phyloP scores from a whole-genome alignment of 176 grass and related monocot species.

The Carex parvula region DNA sequence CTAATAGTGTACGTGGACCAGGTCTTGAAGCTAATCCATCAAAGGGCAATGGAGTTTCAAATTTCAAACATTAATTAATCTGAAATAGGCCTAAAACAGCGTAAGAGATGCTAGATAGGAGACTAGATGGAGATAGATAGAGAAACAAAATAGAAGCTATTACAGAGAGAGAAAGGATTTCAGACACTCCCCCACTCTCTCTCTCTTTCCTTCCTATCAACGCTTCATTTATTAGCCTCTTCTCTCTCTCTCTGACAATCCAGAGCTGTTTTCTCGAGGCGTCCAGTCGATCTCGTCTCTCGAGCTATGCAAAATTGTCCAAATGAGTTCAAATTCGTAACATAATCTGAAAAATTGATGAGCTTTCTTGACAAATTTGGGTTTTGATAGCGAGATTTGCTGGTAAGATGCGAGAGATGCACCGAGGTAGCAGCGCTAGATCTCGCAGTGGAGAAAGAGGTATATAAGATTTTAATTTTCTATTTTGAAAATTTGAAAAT shows the following conservation, averaged over 20 bases:
- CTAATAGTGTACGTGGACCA: background rate
- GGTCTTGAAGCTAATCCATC: background rate
- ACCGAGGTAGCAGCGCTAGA: constrained; percentile 23
- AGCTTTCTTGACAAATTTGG: constrained; percentile 3
- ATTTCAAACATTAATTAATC: constrained; percentile 30
- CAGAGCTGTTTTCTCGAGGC: background rate
- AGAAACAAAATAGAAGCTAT: constrained; percentile 12
- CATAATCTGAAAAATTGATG: background rate
- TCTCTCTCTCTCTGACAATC: background rate
- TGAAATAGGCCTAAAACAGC: constrained; percentile 14
- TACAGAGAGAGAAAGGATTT: constrained; percentile 18
- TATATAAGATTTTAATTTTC: constrained; percentile 12
- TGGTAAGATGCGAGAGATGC: constrained; percentile 21
- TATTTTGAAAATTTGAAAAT: background rate
- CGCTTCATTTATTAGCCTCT: constrained; percentile 30
- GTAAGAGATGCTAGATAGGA: background rate
- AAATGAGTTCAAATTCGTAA: background rate
- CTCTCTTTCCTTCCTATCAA: constrained; percentile 1
- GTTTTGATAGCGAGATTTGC: constrained; percentile 8
- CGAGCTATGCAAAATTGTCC: background rate
- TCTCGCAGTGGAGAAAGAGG: constrained; percentile 31
- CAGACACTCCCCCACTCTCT: constrained; percentile 15
- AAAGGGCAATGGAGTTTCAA: constrained; percentile 15
- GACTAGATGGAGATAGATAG: constrained; percentile 19
- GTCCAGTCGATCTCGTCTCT: constrained; percentile 4